These are phyloP conservation scores for Debaryomycetaceae sp. DNA, from an alignment of 1,139 yeast genomes.

Conservation along the genomic window DNA sequence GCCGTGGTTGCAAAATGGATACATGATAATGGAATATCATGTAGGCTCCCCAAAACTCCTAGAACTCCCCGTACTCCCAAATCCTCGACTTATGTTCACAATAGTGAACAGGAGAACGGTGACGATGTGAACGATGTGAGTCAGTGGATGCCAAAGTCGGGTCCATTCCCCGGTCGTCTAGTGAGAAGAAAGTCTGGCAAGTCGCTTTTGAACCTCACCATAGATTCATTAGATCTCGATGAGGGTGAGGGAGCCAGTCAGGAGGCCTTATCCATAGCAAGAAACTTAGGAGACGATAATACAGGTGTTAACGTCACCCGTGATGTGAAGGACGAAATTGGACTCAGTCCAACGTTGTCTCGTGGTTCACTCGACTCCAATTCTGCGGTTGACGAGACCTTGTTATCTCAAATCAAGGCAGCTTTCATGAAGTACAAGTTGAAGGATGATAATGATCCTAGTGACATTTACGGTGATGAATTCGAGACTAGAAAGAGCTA, in stretches of 20 bases:
- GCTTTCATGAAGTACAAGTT: conserved; percentile 50
- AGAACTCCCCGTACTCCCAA: conserved; percentile 37
- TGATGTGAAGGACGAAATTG: conserved; percentile 19
- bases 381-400: conserved; percentile 32
- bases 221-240: conserved; percentile 60
- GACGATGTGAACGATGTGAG: conserved; percentile 35
- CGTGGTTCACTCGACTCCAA: conserved; percentile 34
- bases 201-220: conserved; percentile 63
- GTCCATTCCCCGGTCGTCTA: conserved; percentile 55
- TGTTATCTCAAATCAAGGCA: conserved; percentile 49
- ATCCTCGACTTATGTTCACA: conserved; percentile 25
- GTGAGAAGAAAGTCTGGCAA: conserved; percentile 70
- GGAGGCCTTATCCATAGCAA: conserved; percentile 16
- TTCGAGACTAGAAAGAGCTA: conserved; percentile 44
- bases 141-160: conserved; percentile 39
- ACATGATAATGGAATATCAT: conserved; percentile 82
- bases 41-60: conserved; percentile 52
- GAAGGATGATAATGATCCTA: conserved; percentile 35
- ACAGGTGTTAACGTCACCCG: conserved; percentile 19
- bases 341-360: conserved; percentile 30
- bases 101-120: conserved; percentile 17
- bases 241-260: conserved; percentile 49
- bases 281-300: conserved; percentile 11
- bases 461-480: conserved; percentile 52
- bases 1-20: conserved; percentile 91